These are phyloP conservation scores for Penicillium manginii DNA, from an alignment of 495 filamentous ascomycete species.

Conservation along the genomic window DNA sequence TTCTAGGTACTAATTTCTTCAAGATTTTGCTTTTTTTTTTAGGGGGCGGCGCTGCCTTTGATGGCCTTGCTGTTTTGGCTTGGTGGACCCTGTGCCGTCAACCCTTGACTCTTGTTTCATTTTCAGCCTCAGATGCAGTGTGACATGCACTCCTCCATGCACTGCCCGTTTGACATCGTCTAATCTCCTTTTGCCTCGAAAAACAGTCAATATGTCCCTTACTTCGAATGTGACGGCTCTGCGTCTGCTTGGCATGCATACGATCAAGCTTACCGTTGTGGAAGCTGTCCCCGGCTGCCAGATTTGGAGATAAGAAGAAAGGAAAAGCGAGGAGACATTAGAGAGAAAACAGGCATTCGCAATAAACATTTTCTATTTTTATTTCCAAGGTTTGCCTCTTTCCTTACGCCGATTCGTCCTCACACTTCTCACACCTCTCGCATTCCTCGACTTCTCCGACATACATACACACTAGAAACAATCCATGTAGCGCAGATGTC, in stretches of 20 bases:
- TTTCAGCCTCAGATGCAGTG: constrained; percentile 23
- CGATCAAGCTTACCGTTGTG: neutral
- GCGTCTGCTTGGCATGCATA: constrained; percentile 1
- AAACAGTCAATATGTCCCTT: neutral
- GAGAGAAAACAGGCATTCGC: neutral
- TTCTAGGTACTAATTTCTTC: neutral
- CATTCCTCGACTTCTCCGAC: neutral
- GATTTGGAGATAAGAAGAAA: neutral
- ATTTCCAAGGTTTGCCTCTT: neutral
- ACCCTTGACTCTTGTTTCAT: neutral
- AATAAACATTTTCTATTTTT: neutral
- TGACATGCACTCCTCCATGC: constrained; percentile 2
- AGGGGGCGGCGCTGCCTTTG: neutral
- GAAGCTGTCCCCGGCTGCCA: neutral
- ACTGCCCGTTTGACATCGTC: neutral
- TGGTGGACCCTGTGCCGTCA: neutral
- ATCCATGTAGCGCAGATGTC: constrained; percentile 28
- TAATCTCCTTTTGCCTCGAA: neutral
- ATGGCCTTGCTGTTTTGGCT: neutral
- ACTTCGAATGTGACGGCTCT: neutral
- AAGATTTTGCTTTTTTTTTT: neutral
- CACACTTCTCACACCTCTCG: neutral
- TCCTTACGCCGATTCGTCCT: neutral
- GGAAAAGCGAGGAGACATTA: neutral
- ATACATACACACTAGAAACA: constrained; percentile 24